Base-by-base conservation (phyloP, 1,139 yeast genomes). In the Scheffersomyces insectosa region DNA sequence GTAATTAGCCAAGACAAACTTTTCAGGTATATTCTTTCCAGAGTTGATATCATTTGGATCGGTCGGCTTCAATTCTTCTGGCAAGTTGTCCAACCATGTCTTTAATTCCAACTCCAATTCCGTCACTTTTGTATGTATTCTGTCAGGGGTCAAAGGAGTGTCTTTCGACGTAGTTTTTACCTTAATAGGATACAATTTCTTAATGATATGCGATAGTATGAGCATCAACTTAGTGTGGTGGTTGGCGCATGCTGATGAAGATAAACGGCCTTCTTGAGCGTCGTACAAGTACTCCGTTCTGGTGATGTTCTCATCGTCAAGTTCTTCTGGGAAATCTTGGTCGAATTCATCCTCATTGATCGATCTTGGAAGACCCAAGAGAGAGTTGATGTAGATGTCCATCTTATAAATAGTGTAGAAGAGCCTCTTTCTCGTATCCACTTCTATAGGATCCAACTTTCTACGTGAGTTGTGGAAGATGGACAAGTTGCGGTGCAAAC, bases 341-440 rank as follows among this genome's bases (percentile, higher is more conserved):
- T 90, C 97, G 58, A 88, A 86, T 57, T 90, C 97, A 50, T 85
- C 90, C 46, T 85, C 88, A 39, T 79, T 72, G 33, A 80, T 75
- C 0, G 89, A 81, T 51, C 93, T 71, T 1, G 98, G 98, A 43
- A 90, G 70, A 2, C 98, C 97, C 48, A 91, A 65, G 76, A 91
- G 83, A 3, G 96, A 88, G 62, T 89, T 89, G 47, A 89, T 88
- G 60, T 90, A 90, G 39, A 90, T 82, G 59, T 91, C 97, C 90
- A 90, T 83, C 60, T 90, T 90, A 61, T 89, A 85, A 49, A 91
- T 85, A 1, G 97, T 87, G 82, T 88, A 90, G 58, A 90, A 90
- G 30, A 90, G 68, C 49, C 97, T 73, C 59, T 88, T 90, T 45
- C 97, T 72, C 32, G 89, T 87, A 59, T 91, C 97, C 32, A 85